Conservation (phyloP, 73 alveolate species). For the Paramecium octaurelia region DNA sequence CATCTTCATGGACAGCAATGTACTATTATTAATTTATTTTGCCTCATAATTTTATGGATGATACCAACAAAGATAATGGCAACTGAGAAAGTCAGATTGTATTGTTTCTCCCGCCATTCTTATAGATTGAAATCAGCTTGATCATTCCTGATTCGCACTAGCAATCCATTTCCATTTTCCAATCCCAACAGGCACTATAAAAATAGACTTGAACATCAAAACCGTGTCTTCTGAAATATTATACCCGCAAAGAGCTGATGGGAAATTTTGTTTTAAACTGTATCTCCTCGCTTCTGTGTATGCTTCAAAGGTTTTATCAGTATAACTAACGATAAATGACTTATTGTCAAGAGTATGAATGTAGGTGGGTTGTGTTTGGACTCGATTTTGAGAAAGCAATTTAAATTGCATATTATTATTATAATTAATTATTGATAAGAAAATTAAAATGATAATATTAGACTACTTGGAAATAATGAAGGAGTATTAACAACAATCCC, state of each 20-base stretch:
- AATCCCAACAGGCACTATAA: neutral
- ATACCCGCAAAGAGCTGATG: neutral
- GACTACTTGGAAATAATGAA: too few relatives aligned
- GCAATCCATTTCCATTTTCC: neutral
- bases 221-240: neutral
- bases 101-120: neutral
- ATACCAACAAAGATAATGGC: neutral
- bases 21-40: neutral
- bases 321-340: neutral
- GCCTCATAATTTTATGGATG: neutral
- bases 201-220: neutral
- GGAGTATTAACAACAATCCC: too few relatives aligned
- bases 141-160: neutral
- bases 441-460: too few relatives aligned
- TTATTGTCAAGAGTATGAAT: neutral
- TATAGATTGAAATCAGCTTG: neutral
- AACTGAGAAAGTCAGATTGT: neutral
- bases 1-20: neutral
- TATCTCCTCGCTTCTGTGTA: neutral
- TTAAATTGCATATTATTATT: neutral
- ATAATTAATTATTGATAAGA: neutral
- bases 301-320: neutral
- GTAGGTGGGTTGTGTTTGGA: neutral
- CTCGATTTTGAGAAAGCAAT: neutral
- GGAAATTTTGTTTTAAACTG: neutral